Conservation (phyloP, 148 eudicot species). For the Simmondsia chinensis region DNA sequence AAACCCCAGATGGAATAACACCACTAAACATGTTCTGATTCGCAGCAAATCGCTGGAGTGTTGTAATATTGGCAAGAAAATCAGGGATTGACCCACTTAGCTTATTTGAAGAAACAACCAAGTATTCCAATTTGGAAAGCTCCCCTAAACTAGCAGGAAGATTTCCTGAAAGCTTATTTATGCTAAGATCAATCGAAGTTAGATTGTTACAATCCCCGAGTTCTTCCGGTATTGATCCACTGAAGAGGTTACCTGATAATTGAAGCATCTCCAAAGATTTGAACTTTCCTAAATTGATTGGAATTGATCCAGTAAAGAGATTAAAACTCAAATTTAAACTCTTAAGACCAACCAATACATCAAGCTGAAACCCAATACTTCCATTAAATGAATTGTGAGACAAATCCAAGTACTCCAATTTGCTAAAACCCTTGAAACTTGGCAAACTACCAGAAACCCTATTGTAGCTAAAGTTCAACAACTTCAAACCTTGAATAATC, state of each 20-base stretch:
- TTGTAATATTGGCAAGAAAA: constrained; percentile 17
- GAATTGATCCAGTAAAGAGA: constrained; percentile 38
- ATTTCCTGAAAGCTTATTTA: constrained; percentile 32
- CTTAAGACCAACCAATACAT: constrained; percentile 33
- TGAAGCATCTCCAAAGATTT: constrained; percentile 41
- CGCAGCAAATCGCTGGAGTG: constrained; percentile 63
- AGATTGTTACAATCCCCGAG: constrained; percentile 38
- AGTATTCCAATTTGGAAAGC: constrained; percentile 30
- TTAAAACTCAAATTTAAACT: constrained; percentile 50
- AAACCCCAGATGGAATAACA: constrained; percentile 45
- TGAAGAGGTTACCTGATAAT: constrained; percentile 30
- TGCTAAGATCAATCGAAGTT: constrained; percentile 46
- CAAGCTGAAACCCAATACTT: constrained; percentile 23
- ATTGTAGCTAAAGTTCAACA: constrained; percentile 55
- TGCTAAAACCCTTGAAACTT: constrained; percentile 34
- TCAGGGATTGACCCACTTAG: constrained; percentile 51
- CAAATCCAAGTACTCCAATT: constrained; percentile 50
- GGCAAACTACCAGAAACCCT: constrained; percentile 33
- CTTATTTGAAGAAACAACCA: constrained; percentile 46
- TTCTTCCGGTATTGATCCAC: constrained; percentile 31
- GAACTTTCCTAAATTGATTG: constrained; percentile 32
- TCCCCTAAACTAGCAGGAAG: constrained; percentile 30
- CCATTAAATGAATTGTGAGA: constrained; percentile 31
- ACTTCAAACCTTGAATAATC: constrained; percentile 26
- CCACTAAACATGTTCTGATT: constrained; percentile 50